These are phyloP conservation scores for Umbilicus rupestris DNA, from an alignment of 164 flowering plant genomes.

Conservation along the genomic window DNA sequence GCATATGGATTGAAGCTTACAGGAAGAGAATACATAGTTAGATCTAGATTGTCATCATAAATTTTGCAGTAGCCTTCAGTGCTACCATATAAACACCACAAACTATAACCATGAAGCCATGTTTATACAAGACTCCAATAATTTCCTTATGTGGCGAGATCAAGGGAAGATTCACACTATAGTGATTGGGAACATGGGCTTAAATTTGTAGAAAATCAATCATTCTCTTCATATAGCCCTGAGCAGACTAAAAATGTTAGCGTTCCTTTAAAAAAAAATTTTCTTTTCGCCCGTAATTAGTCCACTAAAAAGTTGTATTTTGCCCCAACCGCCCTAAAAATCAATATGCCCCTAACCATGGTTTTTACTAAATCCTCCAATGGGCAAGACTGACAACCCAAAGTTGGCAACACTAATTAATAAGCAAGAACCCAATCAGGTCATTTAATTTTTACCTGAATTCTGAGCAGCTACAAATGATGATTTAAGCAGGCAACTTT, in stretches of 20 bases:
- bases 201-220: too few relatives aligned
- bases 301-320: too few relatives aligned
- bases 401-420: neutral
- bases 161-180: too few relatives aligned
- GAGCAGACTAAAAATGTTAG: too few relatives aligned
- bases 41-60: neutral
- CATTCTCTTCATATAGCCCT: too few relatives aligned
- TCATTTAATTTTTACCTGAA: constrained; percentile 44
- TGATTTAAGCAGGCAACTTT: constrained; percentile 61
- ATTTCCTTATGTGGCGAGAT: too few relatives aligned
- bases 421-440: neutral
- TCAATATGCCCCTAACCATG: too few relatives aligned
- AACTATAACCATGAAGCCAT: neutral
- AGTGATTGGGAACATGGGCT: too few relatives aligned
- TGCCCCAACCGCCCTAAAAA: too few relatives aligned
- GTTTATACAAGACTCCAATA: neutral
- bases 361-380: too few relatives aligned
- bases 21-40: constrained; percentile 3
- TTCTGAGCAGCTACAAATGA: constrained; percentile 66
- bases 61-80: neutral
- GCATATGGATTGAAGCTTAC: constrained; percentile 91
- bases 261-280: too few relatives aligned
- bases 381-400: neutral
- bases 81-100: neutral
- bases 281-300: too few relatives aligned